Conservation (phyloP, 371 early-diverging fungal genomes). For the Nematocida ironsii region DNA sequence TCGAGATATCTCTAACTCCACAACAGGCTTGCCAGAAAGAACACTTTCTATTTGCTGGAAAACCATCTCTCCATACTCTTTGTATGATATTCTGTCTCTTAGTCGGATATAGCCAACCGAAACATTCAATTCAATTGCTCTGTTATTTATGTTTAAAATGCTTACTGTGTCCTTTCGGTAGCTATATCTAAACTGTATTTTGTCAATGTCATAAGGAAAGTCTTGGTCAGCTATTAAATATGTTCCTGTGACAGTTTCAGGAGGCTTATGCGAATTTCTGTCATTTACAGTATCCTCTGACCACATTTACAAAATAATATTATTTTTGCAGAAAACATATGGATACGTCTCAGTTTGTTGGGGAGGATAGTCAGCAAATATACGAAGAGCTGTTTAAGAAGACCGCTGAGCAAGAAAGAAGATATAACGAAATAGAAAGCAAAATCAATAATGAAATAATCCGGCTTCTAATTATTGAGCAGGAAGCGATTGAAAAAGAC, state of each 20-base stretch:
- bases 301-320: conserved; percentile 42
- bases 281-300: not conserved
- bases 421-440: conserved; percentile 45
- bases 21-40: conserved; percentile 5
- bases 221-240: conserved; percentile 55
- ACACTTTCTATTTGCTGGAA: conserved; percentile 58
- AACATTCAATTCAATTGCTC: conserved; percentile 51
- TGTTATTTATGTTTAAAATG: conserved; percentile 54
- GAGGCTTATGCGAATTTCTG: not conserved
- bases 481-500: conserved; percentile 8
- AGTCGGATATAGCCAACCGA: conserved; percentile 45
- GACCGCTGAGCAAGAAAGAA: conserved; percentile 39
- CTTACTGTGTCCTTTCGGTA: conserved; percentile 26
- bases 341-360: not conserved
- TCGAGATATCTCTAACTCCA: conserved; percentile 45
- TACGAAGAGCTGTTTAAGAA: conserved; percentile 30
- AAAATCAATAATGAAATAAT: conserved; percentile 53
- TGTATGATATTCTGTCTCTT: conserved; percentile 52
- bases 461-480: conserved; percentile 19
- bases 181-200: conserved; percentile 57
- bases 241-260: not conserved
- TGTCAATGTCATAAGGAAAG: conserved; percentile 62
- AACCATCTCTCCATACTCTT: conserved; percentile 54
- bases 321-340: conserved; percentile 55
- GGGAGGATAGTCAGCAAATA: not conserved